Base-by-base conservation (phyloP, 164 flowering plant species). In the Tinospora cordifolia region DNA sequence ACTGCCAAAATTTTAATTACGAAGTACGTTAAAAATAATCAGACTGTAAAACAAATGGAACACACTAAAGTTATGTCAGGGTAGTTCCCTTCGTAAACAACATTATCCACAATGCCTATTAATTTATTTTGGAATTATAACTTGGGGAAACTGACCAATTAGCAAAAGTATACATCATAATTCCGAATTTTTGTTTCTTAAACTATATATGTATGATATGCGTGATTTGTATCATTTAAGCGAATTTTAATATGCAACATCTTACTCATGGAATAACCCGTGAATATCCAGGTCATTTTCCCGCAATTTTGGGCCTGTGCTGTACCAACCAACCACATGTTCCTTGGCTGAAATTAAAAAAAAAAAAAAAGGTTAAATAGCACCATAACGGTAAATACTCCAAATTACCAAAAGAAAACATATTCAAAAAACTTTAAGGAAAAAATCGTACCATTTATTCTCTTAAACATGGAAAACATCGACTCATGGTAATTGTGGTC, bases 311-410 rank as follows among this genome's bases (percentile, higher is more conserved):
- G 98, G 99, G 10, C 98, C 98, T 3, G 99, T 92, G 72, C 98
- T 95, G 69, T 95, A 95, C 99, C 99, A 95, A 11, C 99, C 99
- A 0, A 95, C 91, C n/a, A 92, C 92, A 83, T 95, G 99, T 86
- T 95, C 99, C 88, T 92, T 95, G 30, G 99, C 98, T 95, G 87
- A 60, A 83, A n/a, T n/a, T n/a, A n/a, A 83, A 24, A 79, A n/a
- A 66, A 13, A 12, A 30, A 6, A 65, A 15, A 36, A 36, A 36
- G 36, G 22, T 64, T 24, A 25, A 54, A 54, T 54, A 19, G n/a
- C 24, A 54, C 22, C 24, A 54, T 21, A 54, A 6, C 6, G 5
- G 21, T 49, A 49, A 49, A 49, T 17, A 49, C 17, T 49, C n/a
- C 11, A 49, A 3, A 17, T 46, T 46, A 12, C 1, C 15, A 46